Conservation (phyloP, 768 basidiomycete genomes). For the Melanogaster broomeanus region DNA sequence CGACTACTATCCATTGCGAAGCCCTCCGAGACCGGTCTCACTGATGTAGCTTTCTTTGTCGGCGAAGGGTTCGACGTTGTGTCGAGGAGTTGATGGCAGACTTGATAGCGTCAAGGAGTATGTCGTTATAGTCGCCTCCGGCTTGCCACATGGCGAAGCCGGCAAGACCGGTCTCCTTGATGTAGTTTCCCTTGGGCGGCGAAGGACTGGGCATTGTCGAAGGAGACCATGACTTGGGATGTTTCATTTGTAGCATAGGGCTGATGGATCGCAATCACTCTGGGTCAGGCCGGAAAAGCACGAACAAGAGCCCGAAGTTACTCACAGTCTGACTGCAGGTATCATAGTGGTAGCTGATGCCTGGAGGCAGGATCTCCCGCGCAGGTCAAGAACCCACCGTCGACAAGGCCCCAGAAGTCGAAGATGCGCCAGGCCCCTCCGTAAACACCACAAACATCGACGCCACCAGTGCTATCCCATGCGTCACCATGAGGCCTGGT, state of each 20-base stretch:
- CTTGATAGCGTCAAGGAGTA: constrained; percentile 59
- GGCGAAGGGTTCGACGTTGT: constrained; percentile 55
- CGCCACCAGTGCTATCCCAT: constrained; percentile 51
- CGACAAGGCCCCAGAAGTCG: constrained; percentile 61
- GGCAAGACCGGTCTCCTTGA: constrained; percentile 48
- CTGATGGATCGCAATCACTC: constrained; percentile 32
- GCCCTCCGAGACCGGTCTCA: constrained; percentile 52
- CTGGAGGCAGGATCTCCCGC: constrained; percentile 30
- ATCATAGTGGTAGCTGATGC: constrained; percentile 58
- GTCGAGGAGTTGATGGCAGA: too few relatives aligned
- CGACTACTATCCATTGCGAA: too few relatives aligned
- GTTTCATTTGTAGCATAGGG: constrained; percentile 60
- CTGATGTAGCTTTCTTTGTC: constrained; percentile 63
- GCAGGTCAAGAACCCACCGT: constrained; percentile 50
- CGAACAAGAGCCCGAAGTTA: constrained; percentile 8
- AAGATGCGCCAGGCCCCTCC: constrained; percentile 50
- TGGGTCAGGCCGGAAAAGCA: background rate
- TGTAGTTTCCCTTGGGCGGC: constrained; percentile 58
- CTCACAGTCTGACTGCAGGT: constrained; percentile 68
- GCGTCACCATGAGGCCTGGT: constrained; percentile 51
- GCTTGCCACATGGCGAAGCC: constrained; percentile 75
- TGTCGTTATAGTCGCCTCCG: constrained; percentile 59
- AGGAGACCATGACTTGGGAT: constrained; percentile 58
- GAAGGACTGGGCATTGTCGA: constrained; percentile 60
- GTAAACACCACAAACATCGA: constrained; percentile 56